Evolutionary conservation across 139 green algal species (phyloP), one percentile per base, ranked within the genome.

Genomic region (Chlorella sorokiniana): DNA sequence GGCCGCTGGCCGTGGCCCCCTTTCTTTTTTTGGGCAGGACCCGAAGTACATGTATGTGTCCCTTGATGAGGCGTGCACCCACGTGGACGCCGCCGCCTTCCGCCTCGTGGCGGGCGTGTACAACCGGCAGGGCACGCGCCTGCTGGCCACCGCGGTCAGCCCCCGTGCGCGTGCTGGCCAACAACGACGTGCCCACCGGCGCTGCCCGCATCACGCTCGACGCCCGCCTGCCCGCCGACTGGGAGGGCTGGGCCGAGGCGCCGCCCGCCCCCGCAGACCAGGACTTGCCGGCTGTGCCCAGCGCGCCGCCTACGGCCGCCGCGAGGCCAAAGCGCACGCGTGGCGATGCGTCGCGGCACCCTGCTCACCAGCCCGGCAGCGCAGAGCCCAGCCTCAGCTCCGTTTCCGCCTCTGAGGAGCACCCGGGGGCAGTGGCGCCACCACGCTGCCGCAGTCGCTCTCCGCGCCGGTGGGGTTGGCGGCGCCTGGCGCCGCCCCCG

Each of bases 1-100:
- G 16, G 38, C 11, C 22, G 25, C 33, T 44, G 35, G 22, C 35
- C 31, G 18, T 70, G 5, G 29, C 16, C 25, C 5, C 4, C 40
- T 25, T 35, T 6, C 1, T 48, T 56, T 10, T 25, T 70, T 73
- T 22, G 86, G 71, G 52, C 93, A 94, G 76, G 88, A 94, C 29
- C 69, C 86, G 1, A 71, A 81, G 29, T 89, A 84, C 79, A 83
- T 94, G 84, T 94, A 92, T 54, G 72, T 94, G 31, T 88, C 88
- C 11, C 84, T 94, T 40, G 91, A 94, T 54, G 91, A 94, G 83
- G 90, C 90, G 3, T 87, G 89, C 71, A 93, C 88, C n/a, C 91
- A 94, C 84, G 87, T 94, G 45, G 81, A 72, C 38, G 82, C 62
- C 9, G 48, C 63, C 18, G 69, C 61, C 67, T 92, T 91, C 59